A percentile compares a stretch with the other conserved stretches of the same genome.
phyloP scores from a whole-genome alignment of 1,139 yeast genomes.

The Torulaspora globosa region DNA sequence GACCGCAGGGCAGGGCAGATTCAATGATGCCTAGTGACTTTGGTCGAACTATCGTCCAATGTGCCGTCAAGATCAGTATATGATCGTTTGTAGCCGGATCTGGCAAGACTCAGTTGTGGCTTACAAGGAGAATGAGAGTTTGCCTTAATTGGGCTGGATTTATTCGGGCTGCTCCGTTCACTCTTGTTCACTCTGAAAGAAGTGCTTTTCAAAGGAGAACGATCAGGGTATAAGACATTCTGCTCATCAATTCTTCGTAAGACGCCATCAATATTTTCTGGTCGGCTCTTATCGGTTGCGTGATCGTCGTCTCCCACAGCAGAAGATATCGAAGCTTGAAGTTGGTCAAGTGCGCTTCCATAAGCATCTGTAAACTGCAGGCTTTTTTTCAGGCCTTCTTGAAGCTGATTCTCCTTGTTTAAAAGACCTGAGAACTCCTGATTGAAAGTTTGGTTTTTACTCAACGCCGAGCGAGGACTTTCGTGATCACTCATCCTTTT shows the following conservation, averaged over 20 bases:
- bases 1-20: neutral
- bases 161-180: conserved; percentile 6
- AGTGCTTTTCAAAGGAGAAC: conserved; percentile 12
- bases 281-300: neutral
- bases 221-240: conserved; percentile 3
- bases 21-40: conserved; percentile 9
- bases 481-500: conserved; percentile 18
- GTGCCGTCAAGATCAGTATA: conserved; percentile 10
- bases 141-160: conserved; percentile 6
- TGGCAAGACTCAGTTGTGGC: conserved; percentile 4
- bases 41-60: conserved; percentile 11
- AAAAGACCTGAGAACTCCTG: conserved; percentile 18
- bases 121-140: conserved; percentile 12
- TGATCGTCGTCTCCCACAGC: conserved; percentile 5
- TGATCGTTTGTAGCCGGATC: conserved; percentile 9
- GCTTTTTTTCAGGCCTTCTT: conserved; percentile 13
- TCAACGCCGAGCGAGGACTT: conserved; percentile 12
- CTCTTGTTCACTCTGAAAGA: conserved; percentile 2
- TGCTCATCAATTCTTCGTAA: conserved; percentile 8
- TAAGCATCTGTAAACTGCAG: conserved; percentile 16
- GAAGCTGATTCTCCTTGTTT: conserved; percentile 15
- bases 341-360: conserved; percentile 16
- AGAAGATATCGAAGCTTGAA: conserved; percentile 17
- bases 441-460: conserved; percentile 17
- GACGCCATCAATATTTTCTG: conserved; percentile 4